Conservation (phyloP, 2,329 filamentous ascomycete genomes). For the Sclerotinia trifoliorum region DNA sequence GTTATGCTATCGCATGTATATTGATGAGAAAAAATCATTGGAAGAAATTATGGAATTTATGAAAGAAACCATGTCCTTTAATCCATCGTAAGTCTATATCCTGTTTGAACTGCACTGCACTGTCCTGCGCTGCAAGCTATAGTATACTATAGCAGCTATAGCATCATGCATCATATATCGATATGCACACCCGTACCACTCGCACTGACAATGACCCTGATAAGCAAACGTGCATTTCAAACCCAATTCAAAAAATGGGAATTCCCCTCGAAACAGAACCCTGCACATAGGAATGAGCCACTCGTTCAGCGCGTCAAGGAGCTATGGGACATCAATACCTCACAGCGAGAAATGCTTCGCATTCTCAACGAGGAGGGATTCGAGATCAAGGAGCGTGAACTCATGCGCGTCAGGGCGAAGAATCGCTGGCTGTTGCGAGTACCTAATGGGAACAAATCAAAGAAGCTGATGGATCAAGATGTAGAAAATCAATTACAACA, state of each 20-base stretch:
- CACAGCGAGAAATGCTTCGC: constrained; percentile 70
- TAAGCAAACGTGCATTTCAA: constrained; percentile 73
- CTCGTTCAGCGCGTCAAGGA: constrained; percentile 70
- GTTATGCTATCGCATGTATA: constrained; percentile 70
- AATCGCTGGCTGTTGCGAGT: constrained; percentile 67
- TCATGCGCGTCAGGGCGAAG: constrained; percentile 67
- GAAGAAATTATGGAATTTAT: constrained; percentile 75
- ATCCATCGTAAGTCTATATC: constrained; percentile 23
- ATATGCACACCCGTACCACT: constrained; percentile 30
- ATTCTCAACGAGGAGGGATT: constrained; percentile 71
- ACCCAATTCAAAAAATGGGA: constrained; percentile 76
- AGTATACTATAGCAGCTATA: constrained; percentile 32
- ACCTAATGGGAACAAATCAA: constrained; percentile 56
- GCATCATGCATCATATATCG: constrained; percentile 5
- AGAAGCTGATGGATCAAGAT: constrained; percentile 41
- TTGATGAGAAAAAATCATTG: constrained; percentile 69
- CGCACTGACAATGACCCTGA: constrained; percentile 22
- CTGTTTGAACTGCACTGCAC: not conserved
- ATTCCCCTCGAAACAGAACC: constrained; percentile 72
- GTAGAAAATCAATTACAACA: constrained; percentile 40
- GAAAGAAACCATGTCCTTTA: constrained; percentile 61
- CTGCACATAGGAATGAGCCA: constrained; percentile 65
- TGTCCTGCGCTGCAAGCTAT: constrained; percentile 1
- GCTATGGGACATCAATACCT: constrained; percentile 73
- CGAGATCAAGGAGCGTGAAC: constrained; percentile 67